Percentiles rank a stretch among this genome's conserved stretches.
These are phyloP conservation scores for Bromus sterilis DNA, from an alignment of 176 grass and related monocot genomes.

Conservation along the genomic window DNA sequence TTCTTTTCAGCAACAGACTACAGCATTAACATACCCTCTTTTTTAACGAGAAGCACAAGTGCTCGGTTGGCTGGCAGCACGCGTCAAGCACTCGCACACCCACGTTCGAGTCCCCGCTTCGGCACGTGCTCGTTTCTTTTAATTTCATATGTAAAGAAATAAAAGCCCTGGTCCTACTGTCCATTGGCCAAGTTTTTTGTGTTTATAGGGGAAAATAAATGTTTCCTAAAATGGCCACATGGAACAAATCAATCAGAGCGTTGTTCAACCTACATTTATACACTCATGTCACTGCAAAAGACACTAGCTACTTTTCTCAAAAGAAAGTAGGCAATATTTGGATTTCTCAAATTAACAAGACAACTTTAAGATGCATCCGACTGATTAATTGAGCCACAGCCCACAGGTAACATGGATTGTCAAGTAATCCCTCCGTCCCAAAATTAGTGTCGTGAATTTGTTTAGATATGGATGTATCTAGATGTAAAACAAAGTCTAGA, in stretches of 20 bases:
- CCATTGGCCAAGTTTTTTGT: background rate
- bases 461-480: too few relatives aligned
- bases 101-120: background rate
- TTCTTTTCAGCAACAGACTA: background rate
- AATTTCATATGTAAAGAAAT: too few relatives aligned
- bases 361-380: background rate
- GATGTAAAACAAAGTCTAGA: too few relatives aligned
- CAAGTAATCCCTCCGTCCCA: too few relatives aligned
- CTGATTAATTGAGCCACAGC: too few relatives aligned
- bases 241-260: too few relatives aligned
- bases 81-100: background rate
- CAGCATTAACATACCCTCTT: background rate
- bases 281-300: background rate
- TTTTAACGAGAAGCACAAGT: too few relatives aligned
- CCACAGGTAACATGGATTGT: too few relatives aligned
- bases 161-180: too few relatives aligned
- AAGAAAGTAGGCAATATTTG: background rate
- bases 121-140: background rate
- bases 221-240: background rate
- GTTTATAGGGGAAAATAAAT: background rate
- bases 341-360: background rate
- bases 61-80: background rate
- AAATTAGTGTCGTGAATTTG: too few relatives aligned
- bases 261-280: background rate
- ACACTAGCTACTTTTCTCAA: too few relatives aligned